Base-by-base conservation (phyloP, 345 rosid genomes). In the Arabidopsis arenosa region DNA sequence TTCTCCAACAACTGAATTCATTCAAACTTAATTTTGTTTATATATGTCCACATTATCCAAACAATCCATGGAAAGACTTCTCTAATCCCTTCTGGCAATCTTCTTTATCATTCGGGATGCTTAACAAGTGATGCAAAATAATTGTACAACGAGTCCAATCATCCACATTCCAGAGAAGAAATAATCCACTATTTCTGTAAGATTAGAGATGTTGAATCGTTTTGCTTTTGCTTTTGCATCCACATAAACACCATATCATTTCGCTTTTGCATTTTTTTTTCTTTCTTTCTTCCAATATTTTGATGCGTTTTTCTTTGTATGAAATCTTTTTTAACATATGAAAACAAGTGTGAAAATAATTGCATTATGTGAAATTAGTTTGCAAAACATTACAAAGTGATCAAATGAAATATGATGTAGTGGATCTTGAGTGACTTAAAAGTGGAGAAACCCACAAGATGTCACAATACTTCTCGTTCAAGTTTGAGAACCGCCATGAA, bases 401-500 rank as follows among this genome's bases (percentile, higher is more conserved):
- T 35, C 3, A 14, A 63, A 26, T 69, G 63, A 54, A 54, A 45
- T 33, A 21, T 21, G 17, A 12, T 7, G 75, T 69, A 62, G 30
- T 63, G 21, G 39, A 64, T 48, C 11, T 61, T 1, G 68, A 77
- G 64, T 23, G 63, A 45, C 44, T 57, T 44, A 9, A 77, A 55
- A 28, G 64, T 43, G 43, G 61, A 57, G 37, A 13, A 70, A 30
- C 9, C 32, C 30, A 17, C 9, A 21, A 21, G 55, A 36, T 60
- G 55, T 52, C 80, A 95, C 66, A 95, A 64, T 18, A 95, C 97
- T 81, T 95, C 93, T 81, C 87, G 86, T 84, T 95, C 99, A 76
- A 95, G 97, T 81, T 92, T 95, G 74, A 95, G 83, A 36, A 95
- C 93, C 32, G 97, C 99, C 99, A 95, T 95, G 84, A 95, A 95